Percentiles rank a stretch among this genome's conserved stretches.
These are phyloP conservation scores for Aureococcus anophagefferens DNA, from an alignment of 108 stramenopile species.

Conservation along the genomic window DNA sequence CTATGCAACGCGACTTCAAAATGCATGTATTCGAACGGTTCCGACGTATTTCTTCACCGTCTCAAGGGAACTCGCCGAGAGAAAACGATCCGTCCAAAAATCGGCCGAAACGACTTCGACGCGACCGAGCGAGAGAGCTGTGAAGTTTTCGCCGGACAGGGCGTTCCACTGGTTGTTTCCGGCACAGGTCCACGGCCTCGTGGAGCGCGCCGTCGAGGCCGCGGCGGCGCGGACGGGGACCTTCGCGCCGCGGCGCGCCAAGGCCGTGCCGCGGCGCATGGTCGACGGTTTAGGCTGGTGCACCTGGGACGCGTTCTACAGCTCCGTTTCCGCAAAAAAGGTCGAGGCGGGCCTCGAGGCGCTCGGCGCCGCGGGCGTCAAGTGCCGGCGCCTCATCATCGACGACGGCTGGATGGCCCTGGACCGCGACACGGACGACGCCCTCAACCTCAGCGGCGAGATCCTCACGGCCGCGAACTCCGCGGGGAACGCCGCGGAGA, in stretches of 20 bases:
- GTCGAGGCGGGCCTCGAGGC: constrained; percentile 18
- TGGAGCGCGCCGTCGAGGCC: not conserved
- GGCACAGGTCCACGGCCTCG: not conserved
- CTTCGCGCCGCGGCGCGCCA: constrained; percentile 26
- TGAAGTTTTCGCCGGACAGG: too few relatives aligned
- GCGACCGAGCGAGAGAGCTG: too few relatives aligned
- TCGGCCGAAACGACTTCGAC: too few relatives aligned
- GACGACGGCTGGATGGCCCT: constrained; percentile 37
- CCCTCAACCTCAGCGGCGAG: constrained; percentile 23
- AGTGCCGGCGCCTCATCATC: constrained; percentile 19
- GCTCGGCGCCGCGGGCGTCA: constrained; percentile 3
- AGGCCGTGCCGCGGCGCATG: constrained; percentile 22
- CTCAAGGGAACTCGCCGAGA: too few relatives aligned
- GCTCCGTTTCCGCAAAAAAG: constrained; percentile 15
- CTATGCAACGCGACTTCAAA: too few relatives aligned
- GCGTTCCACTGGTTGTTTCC: too few relatives aligned
- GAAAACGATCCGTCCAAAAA: too few relatives aligned
- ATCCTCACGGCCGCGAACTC: constrained; percentile 18
- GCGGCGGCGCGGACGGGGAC: constrained; percentile 14
- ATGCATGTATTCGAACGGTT: too few relatives aligned
- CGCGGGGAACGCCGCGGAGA: not conserved
- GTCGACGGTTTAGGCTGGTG: constrained; percentile 62
- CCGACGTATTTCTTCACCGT: too few relatives aligned
- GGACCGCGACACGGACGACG: constrained; percentile 37
- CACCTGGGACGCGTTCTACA: constrained; percentile 64